These are phyloP conservation scores for Phytophthora pisi DNA, from an alignment of 352 stramenopile species.

Conservation along the genomic window DNA sequence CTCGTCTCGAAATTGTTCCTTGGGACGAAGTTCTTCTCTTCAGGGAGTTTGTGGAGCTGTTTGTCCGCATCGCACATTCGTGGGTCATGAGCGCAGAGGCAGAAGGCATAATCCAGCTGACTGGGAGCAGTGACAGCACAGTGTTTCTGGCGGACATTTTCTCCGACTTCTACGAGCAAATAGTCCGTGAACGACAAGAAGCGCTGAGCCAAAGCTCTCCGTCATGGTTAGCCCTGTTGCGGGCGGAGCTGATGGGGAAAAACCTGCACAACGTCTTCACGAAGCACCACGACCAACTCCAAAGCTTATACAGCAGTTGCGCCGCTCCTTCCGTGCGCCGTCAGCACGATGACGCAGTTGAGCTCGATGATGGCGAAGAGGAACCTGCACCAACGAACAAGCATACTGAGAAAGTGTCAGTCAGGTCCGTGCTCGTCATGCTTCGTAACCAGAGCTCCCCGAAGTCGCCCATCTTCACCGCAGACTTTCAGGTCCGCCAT, in stretches of 20 bases:
- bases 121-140: slow-evolving; percentile 9
- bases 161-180: slow-evolving; percentile 47
- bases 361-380: slow-evolving; percentile 3
- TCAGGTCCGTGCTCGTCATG: slow-evolving; percentile 40
- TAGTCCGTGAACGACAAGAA: slow-evolving; percentile 40
- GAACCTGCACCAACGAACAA: slow-evolving; percentile 5
- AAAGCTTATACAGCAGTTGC: slow-evolving; percentile 40
- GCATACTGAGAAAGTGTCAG: slow-evolving; percentile 11
- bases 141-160: slow-evolving; percentile 48
- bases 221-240: slow-evolving; percentile 33
- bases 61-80: slow-evolving; percentile 57
- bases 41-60: slow-evolving; percentile 70
- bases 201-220: slow-evolving; percentile 14
- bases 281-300: slow-evolving; percentile 47
- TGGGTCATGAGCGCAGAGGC: slow-evolving; percentile 27
- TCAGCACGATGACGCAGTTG: slow-evolving; percentile 3
- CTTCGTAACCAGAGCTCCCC: slow-evolving; percentile 16
- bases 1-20: slow-evolving; percentile 37
- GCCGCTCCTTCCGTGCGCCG: slow-evolving; percentile 14
- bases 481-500: slow-evolving; percentile 34
- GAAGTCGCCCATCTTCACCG: slow-evolving; percentile 27
- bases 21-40: slow-evolving; percentile 53
- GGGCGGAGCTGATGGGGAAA: slow-evolving; percentile 44
- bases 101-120: slow-evolving; percentile 17
- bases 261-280: slow-evolving; percentile 45